Conservation (phyloP, 371 early-diverging fungal genomes). For the Apophysomyces ossiformis region DNA sequence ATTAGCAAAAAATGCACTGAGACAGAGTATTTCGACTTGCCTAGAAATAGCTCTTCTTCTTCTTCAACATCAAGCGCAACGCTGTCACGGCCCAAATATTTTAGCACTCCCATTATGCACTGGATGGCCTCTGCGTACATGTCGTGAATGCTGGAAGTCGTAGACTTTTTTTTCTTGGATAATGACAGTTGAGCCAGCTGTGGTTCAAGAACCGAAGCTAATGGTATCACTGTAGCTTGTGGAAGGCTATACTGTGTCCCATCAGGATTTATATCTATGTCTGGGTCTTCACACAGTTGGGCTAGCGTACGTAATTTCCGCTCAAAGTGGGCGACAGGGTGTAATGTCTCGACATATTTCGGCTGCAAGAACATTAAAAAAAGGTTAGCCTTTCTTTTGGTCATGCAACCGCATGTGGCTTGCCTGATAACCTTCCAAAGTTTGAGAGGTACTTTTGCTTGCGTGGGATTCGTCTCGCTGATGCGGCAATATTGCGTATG, state of each 20-base stretch:
- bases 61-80: constrained; percentile 36
- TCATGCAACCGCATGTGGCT: background rate
- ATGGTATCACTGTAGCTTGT: constrained; percentile 30
- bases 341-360: constrained; percentile 42
- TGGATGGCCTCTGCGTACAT: constrained; percentile 46
- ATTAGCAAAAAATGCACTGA: background rate
- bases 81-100: constrained; percentile 37
- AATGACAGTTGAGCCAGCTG: constrained; percentile 5
- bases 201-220: constrained; percentile 39
- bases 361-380: constrained; percentile 29
- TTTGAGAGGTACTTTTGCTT: background rate
- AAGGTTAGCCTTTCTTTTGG: background rate
- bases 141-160: constrained; percentile 34
- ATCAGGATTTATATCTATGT: constrained; percentile 6
- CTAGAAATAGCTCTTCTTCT: constrained; percentile 17
- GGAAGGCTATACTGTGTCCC: constrained; percentile 9
- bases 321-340: constrained; percentile 49
- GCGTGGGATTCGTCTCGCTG: constrained; percentile 12
- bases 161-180: constrained; percentile 21
- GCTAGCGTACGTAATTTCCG: constrained; percentile 44
- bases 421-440: constrained; percentile 21
- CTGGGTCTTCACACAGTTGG: constrained; percentile 46
- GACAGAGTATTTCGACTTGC: background rate
- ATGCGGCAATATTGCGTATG: constrained; percentile 27
- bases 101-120: constrained; percentile 31